Evolutionary conservation across 768 basidiomycete genomes (phyloP).

Genomic region (Collybia mongolica): DNA sequence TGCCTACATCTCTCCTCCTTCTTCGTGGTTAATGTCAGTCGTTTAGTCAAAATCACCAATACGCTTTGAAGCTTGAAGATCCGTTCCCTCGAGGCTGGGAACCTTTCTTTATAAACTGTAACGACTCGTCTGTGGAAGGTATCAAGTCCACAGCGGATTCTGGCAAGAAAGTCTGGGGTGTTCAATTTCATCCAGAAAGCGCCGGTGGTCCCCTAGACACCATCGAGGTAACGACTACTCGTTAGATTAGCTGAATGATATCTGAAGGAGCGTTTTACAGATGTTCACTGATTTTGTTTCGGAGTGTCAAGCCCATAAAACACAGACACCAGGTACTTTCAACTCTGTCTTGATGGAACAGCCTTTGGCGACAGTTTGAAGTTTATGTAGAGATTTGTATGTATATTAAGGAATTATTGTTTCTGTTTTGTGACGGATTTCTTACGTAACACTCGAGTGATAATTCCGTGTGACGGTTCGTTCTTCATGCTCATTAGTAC

Average conservation of each 20-base stretch:
- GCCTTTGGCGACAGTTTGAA: background rate
- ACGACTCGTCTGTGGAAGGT: constrained; percentile 97
- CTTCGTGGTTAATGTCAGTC: constrained; percentile 5
- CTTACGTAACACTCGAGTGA: too few relatives aligned
- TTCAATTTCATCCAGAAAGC: constrained; percentile 99
- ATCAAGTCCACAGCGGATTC: constrained; percentile 93
- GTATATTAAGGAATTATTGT: background rate
- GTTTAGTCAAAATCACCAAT: constrained; percentile 92
- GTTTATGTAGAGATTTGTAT: constrained; percentile 9
- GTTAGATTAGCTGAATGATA: constrained; percentile 1
- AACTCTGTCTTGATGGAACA: too few relatives aligned
- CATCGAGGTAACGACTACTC: constrained; percentile 60
- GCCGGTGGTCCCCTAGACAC: constrained; percentile 98
- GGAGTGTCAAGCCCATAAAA: constrained; percentile 69
- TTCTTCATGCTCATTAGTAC: constrained; percentile 1
- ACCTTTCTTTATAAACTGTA: constrained; percentile 99
- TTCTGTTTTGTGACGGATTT: too few relatives aligned
- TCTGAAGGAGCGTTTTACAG: constrained; percentile 29
- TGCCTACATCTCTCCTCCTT: constrained; percentile 9
- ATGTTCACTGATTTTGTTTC: constrained; percentile 94
- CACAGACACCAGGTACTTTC: constrained; percentile 16
- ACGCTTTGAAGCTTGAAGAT: constrained; percentile 91
- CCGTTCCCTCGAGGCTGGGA: constrained; percentile 98
- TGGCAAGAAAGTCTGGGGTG: constrained; percentile 93
- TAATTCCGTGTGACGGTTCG: too few relatives aligned